phyloP scores from a whole-genome alignment of 495 filamentous ascomycete genomes.

The Podospora sp. region DNA sequence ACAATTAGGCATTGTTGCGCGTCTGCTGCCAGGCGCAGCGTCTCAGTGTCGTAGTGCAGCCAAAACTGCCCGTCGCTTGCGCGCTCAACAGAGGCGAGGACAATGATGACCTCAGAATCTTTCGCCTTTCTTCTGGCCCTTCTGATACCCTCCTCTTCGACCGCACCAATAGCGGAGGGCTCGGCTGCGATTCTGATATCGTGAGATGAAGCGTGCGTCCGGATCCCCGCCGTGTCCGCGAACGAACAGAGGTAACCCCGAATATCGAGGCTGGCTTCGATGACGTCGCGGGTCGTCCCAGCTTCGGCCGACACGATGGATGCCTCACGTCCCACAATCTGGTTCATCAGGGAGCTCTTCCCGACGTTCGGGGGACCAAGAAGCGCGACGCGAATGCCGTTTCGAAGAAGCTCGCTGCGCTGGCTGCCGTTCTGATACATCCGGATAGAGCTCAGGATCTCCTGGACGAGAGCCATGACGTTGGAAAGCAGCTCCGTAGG shows the following conservation, averaged over 20 bases:
- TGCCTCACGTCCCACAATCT: constrained; percentile 88
- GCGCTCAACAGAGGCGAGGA: constrained; percentile 71
- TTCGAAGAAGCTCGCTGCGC: constrained; percentile 80
- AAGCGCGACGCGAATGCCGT: constrained; percentile 82
- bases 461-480: constrained; percentile 64
- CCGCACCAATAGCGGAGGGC: constrained; percentile 57
- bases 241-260: constrained; percentile 85
- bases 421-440: constrained; percentile 75
- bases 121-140: constrained; percentile 78
- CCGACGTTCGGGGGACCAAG: constrained; percentile 93
- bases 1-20: constrained; percentile 68
- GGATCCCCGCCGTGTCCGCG: constrained; percentile 90
- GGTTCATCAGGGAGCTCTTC: constrained; percentile 91
- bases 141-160: constrained; percentile 90
- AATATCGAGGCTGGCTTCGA: constrained; percentile 90
- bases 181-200: constrained; percentile 17
- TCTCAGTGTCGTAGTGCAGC: constrained; percentile 52
- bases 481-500: constrained; percentile 68
- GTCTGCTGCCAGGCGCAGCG: constrained; percentile 49
- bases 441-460: constrained; percentile 62
- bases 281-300: constrained; percentile 90
- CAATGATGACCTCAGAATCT: constrained; percentile 84
- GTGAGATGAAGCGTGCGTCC: constrained; percentile 36
- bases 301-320: constrained; percentile 91
- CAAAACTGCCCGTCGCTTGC: constrained; percentile 35